Evolutionary conservation across 768 basidiomycete genomes (phyloP).

Genomic region (Amanita polypyramis): DNA sequence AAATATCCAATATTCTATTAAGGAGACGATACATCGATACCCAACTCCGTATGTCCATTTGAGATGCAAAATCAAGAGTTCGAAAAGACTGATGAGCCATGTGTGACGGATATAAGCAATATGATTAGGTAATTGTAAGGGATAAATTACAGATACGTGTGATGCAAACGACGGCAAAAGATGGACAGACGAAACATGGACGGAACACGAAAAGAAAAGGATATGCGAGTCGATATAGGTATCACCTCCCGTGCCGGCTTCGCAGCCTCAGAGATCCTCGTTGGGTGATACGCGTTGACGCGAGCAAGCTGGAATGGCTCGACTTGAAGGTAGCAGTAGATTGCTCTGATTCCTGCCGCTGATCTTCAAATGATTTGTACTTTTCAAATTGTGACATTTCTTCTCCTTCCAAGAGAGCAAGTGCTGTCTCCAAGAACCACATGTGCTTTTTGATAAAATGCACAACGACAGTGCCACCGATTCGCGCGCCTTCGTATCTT

Average conservation of each 20-base stretch:
- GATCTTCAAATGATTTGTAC: conserved; percentile 17
- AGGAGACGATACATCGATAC: not conserved
- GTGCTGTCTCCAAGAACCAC: conserved; percentile 92
- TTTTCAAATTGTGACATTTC: conserved; percentile 52
- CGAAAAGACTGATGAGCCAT: not conserved
- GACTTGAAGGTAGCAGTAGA: not conserved
- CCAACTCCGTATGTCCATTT: not conserved
- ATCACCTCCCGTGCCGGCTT: not conserved
- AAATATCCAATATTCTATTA: too few relatives aligned
- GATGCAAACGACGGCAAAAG: not conserved
- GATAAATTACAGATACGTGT: conserved; percentile 6
- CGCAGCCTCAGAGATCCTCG: not conserved
- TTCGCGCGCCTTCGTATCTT: conserved; percentile 56
- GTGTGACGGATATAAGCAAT: not conserved
- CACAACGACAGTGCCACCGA: conserved; percentile 91
- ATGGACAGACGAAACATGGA: not conserved
- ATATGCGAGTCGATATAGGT: not conserved
- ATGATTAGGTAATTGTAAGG: conserved; percentile 2
- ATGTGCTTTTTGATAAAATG: conserved; percentile 97
- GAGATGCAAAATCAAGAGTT: not conserved
- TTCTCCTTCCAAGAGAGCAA: conserved; percentile 76
- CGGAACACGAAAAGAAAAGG: not conserved
- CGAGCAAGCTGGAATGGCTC: not conserved
- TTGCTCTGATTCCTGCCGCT: conserved; percentile 1
- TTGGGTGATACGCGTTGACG: not conserved